Base-by-base conservation (phyloP, 805 yeast species). In the Kodamaea fukazawae region DNA sequence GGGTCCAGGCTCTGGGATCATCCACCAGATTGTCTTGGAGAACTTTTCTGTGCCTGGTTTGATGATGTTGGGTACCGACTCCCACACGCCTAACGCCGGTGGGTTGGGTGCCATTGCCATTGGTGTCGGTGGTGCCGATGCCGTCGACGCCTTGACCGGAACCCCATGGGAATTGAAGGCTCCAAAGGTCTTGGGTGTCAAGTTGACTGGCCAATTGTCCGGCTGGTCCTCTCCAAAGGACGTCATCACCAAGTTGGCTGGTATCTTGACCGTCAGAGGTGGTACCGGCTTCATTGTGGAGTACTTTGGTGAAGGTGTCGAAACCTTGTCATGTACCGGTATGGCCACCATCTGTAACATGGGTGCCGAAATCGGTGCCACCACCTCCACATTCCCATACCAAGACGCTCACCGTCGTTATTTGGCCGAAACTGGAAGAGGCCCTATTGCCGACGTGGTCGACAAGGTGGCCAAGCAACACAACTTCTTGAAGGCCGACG, bases 121-220 rank as follows among this genome's bases (percentile, higher is more conserved):
- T 61, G 99, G 99, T 70, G 99, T 91, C 53, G 98, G 97, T 76
- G 98, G 98, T 78, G 98, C 98, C 52, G 98, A 90, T 67, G 97
- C 97, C 48, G 98, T 90, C 53, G 98, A 90, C 65, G 97, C 88
- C 46, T 79, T 90, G 82, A 86, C 97, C 46, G 84, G 85, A 60
- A 77, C 88, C 51, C 84, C 98, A 42, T 90, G 98, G 98, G 98
- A 90, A 73, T 80, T 90, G 61, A 90, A 90, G 77, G 97, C 97
- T 45, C 98, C 98, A 60, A 88, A 86, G 74, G 78, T 89, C 57
- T 68, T 91, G 55, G 98, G 98, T 74, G 96, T 90, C 59, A 87
- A 90, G 71, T 79, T 90, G 59, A 86, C 95, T 45, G 98, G 98
- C 63, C 75, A 74, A 60, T 76, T 90, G 79, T 79, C 78, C 60